Percentiles rank a stretch among this genome's conserved stretches.
Evolutionary conservation across 352 stramenopile genomes (phyloP).

Genomic region (Phytophthora crassamura): DNA sequence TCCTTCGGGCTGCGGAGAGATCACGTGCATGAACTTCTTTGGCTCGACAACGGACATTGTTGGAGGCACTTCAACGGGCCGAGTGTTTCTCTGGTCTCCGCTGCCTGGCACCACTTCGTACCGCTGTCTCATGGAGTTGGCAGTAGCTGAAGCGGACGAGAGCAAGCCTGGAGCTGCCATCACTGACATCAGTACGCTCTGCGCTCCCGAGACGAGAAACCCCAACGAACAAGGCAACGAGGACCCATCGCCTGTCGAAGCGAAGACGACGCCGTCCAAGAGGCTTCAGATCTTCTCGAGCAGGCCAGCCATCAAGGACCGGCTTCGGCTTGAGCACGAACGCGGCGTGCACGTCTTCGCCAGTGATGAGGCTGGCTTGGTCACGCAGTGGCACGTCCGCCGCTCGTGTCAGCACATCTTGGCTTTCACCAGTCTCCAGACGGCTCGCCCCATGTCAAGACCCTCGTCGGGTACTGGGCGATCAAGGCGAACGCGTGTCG

Average conservation of each 20-base stretch:
- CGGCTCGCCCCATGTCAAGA: slow-evolving; percentile 10
- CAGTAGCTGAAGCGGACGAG: neutral
- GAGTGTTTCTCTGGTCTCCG: slow-evolving; percentile 58
- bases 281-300: slow-evolving; percentile 25
- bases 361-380: slow-evolving; percentile 51
- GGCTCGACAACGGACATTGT: slow-evolving; percentile 56
- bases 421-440: slow-evolving; percentile 4
- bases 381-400: slow-evolving; percentile 49
- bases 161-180: slow-evolving; percentile 6
- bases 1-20: slow-evolving; percentile 40
- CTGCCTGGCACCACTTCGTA: slow-evolving; percentile 32
- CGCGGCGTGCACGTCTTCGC: slow-evolving; percentile 46
- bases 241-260: neutral
- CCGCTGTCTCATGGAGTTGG: slow-evolving; percentile 29
- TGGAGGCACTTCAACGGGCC: slow-evolving; percentile 50
- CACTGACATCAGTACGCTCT: slow-evolving; percentile 25
- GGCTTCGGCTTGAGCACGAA: slow-evolving; percentile 31
- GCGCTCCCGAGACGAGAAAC: slow-evolving; percentile 1
- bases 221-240: neutral
- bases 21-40: slow-evolving; percentile 67
- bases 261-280: slow-evolving; percentile 11
- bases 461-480: slow-evolving; percentile 16
- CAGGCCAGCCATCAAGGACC: slow-evolving; percentile 37
- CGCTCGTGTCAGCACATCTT: slow-evolving; percentile 2
- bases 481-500: slow-evolving; percentile 1